Percentiles rank a stretch among this genome's conserved stretches.
These are phyloP conservation scores for Atkinsonella texensis DNA, from an alignment of 2,329 filamentous ascomycete genomes.

Conservation along the genomic window DNA sequence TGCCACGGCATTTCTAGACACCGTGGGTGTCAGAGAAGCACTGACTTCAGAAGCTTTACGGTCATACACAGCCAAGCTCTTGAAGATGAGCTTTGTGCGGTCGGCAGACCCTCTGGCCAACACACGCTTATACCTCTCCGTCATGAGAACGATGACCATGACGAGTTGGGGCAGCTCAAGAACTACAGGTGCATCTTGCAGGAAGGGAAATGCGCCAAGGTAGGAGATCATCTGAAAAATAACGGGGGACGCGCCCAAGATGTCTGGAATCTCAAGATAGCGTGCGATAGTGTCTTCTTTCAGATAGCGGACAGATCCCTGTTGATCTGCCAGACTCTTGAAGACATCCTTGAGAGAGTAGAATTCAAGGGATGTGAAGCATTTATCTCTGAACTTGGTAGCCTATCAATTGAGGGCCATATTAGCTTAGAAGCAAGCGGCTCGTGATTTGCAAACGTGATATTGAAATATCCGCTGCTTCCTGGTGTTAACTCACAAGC, in stretches of 20 bases:
- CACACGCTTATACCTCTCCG: constrained; percentile 54
- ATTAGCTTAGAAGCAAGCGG: neutral
- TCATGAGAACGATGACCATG: constrained; percentile 62
- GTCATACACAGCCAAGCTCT: constrained; percentile 61
- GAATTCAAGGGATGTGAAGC: constrained; percentile 59
- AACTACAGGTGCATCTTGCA: constrained; percentile 57
- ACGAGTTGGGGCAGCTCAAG: constrained; percentile 58
- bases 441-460: no score
- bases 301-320: constrained; percentile 51
- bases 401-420: constrained; percentile 28
- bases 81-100: constrained; percentile 54
- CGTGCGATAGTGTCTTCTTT: constrained; percentile 57
- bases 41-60: constrained; percentile 32
- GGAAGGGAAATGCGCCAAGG: constrained; percentile 61
- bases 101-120: constrained; percentile 45
- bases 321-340: constrained; percentile 52
- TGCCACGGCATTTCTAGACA: neutral
- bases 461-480: neutral
- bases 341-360: constrained; percentile 67
- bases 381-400: constrained; percentile 53
- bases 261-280: constrained; percentile 63
- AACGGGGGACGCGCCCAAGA: constrained; percentile 53
- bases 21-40: constrained; percentile 1
- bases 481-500: constrained; percentile 28
- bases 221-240: constrained; percentile 62